phyloP scores from a whole-genome alignment of 108 stramenopile genomes.

The Cyclotella atomus region DNA sequence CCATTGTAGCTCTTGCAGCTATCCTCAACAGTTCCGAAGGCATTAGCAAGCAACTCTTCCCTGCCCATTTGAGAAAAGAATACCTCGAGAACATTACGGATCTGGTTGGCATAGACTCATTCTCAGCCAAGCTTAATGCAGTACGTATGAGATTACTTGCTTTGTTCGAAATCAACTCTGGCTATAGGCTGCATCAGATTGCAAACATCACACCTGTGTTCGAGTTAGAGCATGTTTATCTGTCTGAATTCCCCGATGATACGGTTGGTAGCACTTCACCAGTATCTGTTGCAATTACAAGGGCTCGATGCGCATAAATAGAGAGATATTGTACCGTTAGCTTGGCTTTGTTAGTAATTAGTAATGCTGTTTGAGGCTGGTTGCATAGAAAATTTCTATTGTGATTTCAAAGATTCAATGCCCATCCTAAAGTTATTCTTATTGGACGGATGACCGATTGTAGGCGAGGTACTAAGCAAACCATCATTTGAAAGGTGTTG shows the following conservation, averaged over 20 bases:
- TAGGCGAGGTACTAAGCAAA: too few species aligned
- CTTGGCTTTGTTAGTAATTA: too few species aligned
- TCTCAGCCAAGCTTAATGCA: conserved; percentile 15
- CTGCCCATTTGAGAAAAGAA: conserved; percentile 5
- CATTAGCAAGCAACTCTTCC: conserved; percentile 15
- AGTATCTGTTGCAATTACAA: background rate
- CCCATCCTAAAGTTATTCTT: too few species aligned
- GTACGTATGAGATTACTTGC: conserved; percentile 14
- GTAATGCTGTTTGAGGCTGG: too few species aligned
- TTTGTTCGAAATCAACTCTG: conserved; percentile 16
- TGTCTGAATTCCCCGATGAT: background rate
- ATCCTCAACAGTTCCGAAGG: conserved; percentile 46
- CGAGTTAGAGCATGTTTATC: background rate
- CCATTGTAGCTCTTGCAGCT: conserved; percentile 39
- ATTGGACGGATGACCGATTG: too few species aligned
- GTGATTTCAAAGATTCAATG: too few species aligned
- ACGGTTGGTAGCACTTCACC: background rate
- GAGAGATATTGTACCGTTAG: background rate
- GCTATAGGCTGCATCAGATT: conserved; percentile 21
- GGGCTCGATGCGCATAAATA: background rate
- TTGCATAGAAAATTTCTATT: too few species aligned
- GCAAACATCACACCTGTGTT: conserved; percentile 19
- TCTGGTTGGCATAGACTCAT: conserved; percentile 15
- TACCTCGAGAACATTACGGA: conserved; percentile 10
- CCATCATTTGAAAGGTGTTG: too few species aligned